A percentile compares a stretch with the other conserved stretches of the same genome.
phyloP scores from a whole-genome alignment of 192 early-diverging fungal species.

The Phycomyces nitens region DNA sequence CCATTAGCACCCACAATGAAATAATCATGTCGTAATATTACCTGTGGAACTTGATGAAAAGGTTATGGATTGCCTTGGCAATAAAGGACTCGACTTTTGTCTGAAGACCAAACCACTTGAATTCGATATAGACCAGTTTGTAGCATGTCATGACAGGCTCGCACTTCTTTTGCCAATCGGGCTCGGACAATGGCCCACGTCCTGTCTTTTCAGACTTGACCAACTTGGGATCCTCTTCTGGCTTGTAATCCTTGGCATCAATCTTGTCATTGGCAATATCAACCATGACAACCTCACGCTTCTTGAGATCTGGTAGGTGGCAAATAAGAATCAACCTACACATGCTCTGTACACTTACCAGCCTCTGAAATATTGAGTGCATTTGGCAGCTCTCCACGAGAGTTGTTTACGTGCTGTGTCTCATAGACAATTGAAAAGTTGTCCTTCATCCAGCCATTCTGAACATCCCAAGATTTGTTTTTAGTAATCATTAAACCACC shows the following conservation, averaged over 20 bases:
- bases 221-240: conserved; percentile 62
- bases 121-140: conserved; percentile 75
- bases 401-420: conserved; percentile 63
- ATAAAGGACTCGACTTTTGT: conserved; percentile 63
- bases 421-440: conserved; percentile 71
- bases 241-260: conserved; percentile 49
- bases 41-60: conserved; percentile 70
- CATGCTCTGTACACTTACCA: conserved; percentile 3
- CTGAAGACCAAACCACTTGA: conserved; percentile 73
- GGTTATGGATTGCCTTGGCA: conserved; percentile 49
- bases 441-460: conserved; percentile 70
- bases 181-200: conserved; percentile 60
- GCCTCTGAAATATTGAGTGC: conserved; percentile 37
- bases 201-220: conserved; percentile 63
- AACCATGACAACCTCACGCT: conserved; percentile 62
- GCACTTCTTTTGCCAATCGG: conserved; percentile 58
- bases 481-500: not conserved
- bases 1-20: not conserved
- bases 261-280: conserved; percentile 67
- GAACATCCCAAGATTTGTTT: conserved; percentile 16
- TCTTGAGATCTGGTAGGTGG: conserved; percentile 39
- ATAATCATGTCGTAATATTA: conserved; percentile 7
- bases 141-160: conserved; percentile 82
- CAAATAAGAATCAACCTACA: not conserved
- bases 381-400: conserved; percentile 69